Evolutionary conservation across 2,329 filamentous ascomycete species (phyloP).

Genomic region (Huntiella moniliformis): DNA sequence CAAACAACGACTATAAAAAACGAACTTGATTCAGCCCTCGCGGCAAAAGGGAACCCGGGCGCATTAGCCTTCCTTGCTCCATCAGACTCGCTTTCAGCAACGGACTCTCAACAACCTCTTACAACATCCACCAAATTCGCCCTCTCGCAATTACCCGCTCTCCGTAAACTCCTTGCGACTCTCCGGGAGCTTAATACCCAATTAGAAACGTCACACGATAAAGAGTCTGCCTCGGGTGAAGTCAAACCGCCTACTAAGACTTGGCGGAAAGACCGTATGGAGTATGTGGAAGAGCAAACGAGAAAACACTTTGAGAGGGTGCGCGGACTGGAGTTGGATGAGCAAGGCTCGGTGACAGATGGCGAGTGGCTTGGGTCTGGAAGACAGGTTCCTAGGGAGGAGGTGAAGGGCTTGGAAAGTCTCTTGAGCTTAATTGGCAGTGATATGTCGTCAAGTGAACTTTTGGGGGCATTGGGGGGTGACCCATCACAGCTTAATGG

Average conservation of each 20-base stretch:
- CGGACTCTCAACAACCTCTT: constrained; percentile 36
- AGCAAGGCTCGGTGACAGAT: constrained; percentile 41
- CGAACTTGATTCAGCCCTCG: constrained; percentile 15
- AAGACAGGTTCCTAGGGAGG: constrained; percentile 27
- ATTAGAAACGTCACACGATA: constrained; percentile 21
- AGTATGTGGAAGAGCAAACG: constrained; percentile 71
- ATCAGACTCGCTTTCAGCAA: constrained; percentile 30
- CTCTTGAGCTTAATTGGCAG: constrained; percentile 27
- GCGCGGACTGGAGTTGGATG: constrained; percentile 46
- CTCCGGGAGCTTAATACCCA: constrained; percentile 49
- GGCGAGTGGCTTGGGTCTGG: constrained; percentile 44
- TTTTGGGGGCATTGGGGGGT: too few species aligned
- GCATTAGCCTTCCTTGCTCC: constrained; percentile 40
- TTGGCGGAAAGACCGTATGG: constrained; percentile 51
- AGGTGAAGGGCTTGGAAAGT: constrained; percentile 39
- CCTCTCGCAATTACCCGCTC: constrained; percentile 61
- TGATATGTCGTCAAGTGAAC: constrained; percentile 1
- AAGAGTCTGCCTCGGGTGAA: neutral
- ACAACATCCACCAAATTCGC: constrained; percentile 60
- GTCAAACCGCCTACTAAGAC: constrained; percentile 20
- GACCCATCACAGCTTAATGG: too few species aligned
- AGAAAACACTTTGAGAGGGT: constrained; percentile 55
- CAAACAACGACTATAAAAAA: constrained; percentile 13
- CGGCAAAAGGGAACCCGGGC: constrained; percentile 3
- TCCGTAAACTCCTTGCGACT: constrained; percentile 44